Evolutionary conservation across 257 asterid genomes (phyloP).

Genomic region (Solanum clarkiae): DNA sequence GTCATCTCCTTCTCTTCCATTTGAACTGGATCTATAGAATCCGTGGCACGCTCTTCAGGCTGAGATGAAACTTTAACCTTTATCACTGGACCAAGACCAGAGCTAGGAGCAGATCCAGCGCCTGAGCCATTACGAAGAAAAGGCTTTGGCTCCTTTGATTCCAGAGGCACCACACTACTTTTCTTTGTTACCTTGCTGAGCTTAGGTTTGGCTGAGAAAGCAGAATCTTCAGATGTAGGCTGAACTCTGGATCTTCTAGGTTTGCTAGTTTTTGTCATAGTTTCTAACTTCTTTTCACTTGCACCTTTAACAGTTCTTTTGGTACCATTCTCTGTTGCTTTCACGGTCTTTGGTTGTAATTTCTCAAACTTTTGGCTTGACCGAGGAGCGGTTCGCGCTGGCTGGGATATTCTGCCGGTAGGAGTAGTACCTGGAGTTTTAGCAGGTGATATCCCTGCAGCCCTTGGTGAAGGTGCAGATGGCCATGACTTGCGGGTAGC

Average conservation of each 20-base stretch:
- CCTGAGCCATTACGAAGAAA: conserved; percentile 79
- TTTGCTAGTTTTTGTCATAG: conserved; percentile 36
- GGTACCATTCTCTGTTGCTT: conserved; percentile 25
- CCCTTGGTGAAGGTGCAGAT: conserved; percentile 54
- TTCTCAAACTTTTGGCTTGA: conserved; percentile 39
- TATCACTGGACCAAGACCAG: conserved; percentile 7
- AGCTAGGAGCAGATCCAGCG: conserved; percentile 21
- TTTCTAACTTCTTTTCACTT: conserved; percentile 44
- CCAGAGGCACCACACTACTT: conserved; percentile 86
- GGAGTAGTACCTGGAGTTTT: conserved; percentile 41
- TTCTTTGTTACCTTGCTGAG: conserved; percentile 69
- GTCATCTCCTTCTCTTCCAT: conserved; percentile 26
- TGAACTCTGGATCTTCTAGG: conserved; percentile 39
- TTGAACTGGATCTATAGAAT: conserved; percentile 14
- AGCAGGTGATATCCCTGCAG: conserved; percentile 48
- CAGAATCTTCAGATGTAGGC: conserved; percentile 33
- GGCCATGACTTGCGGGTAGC: conserved; percentile 85
- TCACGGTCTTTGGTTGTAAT: conserved; percentile 38
- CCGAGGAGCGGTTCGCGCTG: conserved; percentile 32
- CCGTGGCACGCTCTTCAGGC: conserved; percentile 30
- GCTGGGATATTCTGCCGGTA: conserved; percentile 54
- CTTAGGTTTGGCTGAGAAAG: conserved; percentile 46
- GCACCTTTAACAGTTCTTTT: conserved; percentile 33
- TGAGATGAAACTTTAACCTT: conserved; percentile 36
- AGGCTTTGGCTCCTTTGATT: conserved; percentile 52